A percentile compares a stretch with the other conserved stretches of the same genome.
Conservation (phyloP, 116 monocot species). For the Phalaenopsis hybrid region DNA sequence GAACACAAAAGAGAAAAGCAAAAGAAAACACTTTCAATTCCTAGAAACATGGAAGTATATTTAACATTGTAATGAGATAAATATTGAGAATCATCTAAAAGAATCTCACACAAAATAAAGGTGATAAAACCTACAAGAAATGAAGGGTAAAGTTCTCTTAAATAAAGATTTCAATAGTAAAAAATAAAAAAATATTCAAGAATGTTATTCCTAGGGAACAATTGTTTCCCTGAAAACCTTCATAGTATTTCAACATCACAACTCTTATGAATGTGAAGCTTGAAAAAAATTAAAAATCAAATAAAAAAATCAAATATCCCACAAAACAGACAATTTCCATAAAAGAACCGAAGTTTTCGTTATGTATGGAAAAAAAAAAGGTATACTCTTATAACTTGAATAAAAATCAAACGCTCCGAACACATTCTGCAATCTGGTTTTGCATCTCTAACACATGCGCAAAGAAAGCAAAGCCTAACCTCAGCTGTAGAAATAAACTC, state of each 20-base stretch:
- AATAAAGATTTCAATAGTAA: background rate
- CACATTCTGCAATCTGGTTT: background rate
- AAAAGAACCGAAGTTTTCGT: background rate
- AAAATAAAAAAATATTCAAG: background rate
- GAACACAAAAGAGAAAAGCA: background rate
- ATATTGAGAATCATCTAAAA: background rate
- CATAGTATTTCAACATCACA: background rate
- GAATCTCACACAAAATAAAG: background rate
- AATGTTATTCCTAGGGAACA: background rate
- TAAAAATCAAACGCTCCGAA: constrained; percentile 7
- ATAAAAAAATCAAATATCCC: background rate
- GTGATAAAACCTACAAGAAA: background rate
- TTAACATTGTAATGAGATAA: no score
- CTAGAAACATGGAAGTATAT: no score
- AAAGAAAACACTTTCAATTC: background rate
- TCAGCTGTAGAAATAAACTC: background rate
- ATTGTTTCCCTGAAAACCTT: background rate
- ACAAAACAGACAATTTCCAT: constrained; percentile 3
- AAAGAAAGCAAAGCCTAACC: constrained; percentile 3
- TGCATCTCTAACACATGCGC: background rate
- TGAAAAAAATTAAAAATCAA: background rate
- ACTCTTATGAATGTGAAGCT: background rate
- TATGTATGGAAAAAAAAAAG: background rate
- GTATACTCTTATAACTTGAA: constrained; percentile 5
- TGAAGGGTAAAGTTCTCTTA: background rate